Evolutionary conservation across 345 rosid genomes (phyloP).

Genomic region (Ricinus communis): DNA sequence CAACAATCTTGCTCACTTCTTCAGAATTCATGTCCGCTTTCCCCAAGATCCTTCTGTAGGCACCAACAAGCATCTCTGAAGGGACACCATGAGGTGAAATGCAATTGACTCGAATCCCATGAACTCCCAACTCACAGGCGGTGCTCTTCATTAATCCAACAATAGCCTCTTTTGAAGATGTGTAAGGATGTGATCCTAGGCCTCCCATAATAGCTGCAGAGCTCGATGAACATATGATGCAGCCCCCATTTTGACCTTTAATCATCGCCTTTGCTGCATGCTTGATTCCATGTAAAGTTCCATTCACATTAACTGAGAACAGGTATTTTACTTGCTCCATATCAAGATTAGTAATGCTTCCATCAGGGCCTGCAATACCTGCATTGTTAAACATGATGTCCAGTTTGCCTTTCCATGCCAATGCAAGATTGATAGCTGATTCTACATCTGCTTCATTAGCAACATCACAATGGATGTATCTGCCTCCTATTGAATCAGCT

Average conservation of each 20-base stretch:
- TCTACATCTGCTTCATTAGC: slow-evolving; percentile 60
- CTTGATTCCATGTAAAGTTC: slow-evolving; percentile 71
- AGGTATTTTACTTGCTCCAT: slow-evolving; percentile 45
- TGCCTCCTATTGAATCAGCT: slow-evolving; percentile 62
- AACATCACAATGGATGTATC: slow-evolving; percentile 74
- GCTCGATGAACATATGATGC: slow-evolving; percentile 78
- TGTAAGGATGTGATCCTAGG: slow-evolving; percentile 68
- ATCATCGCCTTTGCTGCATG: slow-evolving; percentile 79
- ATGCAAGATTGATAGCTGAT: slow-evolving; percentile 54
- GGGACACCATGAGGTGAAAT: slow-evolving; percentile 93
- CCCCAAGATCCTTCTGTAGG: slow-evolving; percentile 45
- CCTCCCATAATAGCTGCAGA: slow-evolving; percentile 80
- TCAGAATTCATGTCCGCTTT: slow-evolving; percentile 39
- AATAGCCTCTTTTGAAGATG: slow-evolving; percentile 68
- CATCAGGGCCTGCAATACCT: slow-evolving; percentile 38
- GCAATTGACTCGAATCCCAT: slow-evolving; percentile 74
- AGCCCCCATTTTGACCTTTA: slow-evolving; percentile 48
- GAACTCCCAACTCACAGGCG: slow-evolving; percentile 71
- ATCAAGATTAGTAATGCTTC: slow-evolving; percentile 58
- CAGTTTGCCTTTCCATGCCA: slow-evolving; percentile 53
- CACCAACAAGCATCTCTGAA: slow-evolving; percentile 69
- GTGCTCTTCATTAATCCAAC: slow-evolving; percentile 53
- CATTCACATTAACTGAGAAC: slow-evolving; percentile 57
- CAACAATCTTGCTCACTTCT: slow-evolving; percentile 51
- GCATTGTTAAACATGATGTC: slow-evolving; percentile 54